These are phyloP conservation scores for Thelonectria olida DNA, from an alignment of 2,329 filamentous ascomycete genomes.

Conservation along the genomic window DNA sequence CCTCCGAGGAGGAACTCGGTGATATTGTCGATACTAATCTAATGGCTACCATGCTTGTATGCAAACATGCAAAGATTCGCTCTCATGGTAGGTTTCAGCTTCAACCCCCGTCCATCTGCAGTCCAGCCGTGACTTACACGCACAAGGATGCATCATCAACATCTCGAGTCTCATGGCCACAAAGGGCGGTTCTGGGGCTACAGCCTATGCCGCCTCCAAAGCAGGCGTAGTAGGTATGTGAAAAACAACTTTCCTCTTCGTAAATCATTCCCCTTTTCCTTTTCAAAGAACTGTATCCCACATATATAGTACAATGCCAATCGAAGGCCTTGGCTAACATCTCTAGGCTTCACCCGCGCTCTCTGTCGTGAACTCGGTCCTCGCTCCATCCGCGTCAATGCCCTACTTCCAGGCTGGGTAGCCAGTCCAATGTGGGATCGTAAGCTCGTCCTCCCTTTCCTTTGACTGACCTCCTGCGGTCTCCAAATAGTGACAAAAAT, in stretches of 20 bases:
- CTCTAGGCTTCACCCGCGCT: slow-evolving; percentile 72
- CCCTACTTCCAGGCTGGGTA: slow-evolving; percentile 84
- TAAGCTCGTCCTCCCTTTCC: slow-evolving; percentile 52
- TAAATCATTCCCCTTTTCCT: slow-evolving; percentile 19
- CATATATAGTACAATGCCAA: slow-evolving; percentile 35
- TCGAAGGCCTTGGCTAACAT: slow-evolving; percentile 28
- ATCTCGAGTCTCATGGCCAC: slow-evolving; percentile 78
- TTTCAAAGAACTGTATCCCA: slow-evolving; percentile 28
- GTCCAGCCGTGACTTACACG: slow-evolving; percentile 8
- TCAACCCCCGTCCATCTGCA: not conserved
- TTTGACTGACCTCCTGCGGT: slow-evolving; percentile 15
- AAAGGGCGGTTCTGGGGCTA: slow-evolving; percentile 74
- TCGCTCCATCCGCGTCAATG: slow-evolving; percentile 77
- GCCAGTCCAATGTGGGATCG: slow-evolving; percentile 81
- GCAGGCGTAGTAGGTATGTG: slow-evolving; percentile 76
- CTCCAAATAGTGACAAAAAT: slow-evolving; percentile 6
- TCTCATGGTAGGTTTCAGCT: slow-evolving; percentile 40
- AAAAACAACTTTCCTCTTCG: not conserved
- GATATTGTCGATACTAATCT: slow-evolving; percentile 76
- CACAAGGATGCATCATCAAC: slow-evolving; percentile 78
- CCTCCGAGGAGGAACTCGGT: slow-evolving; percentile 59
- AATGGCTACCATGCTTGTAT: slow-evolving; percentile 69
- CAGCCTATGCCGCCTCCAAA: slow-evolving; percentile 82
- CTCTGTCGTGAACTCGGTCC: slow-evolving; percentile 70
- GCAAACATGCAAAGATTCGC: slow-evolving; percentile 55